A percentile compares a stretch with the other conserved stretches of the same genome.
Evolutionary conservation across 148 eudicot genomes (phyloP).

Genomic region (Cornus florida): DNA sequence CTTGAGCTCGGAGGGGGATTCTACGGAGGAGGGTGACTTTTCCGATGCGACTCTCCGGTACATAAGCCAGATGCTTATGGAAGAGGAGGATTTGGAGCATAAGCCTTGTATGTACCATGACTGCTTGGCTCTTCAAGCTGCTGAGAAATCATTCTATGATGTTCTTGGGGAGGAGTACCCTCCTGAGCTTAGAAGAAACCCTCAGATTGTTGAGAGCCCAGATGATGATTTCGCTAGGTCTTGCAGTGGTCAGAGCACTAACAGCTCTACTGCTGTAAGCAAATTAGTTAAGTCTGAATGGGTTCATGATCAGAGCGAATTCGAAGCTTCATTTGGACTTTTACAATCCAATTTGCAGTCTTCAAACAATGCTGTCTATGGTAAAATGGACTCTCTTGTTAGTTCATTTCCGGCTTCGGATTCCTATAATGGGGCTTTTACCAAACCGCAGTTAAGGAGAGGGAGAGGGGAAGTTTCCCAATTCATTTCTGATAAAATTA

Average conservation of each 20-base stretch:
- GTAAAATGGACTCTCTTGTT: slow-evolving; percentile 26
- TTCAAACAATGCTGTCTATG: slow-evolving; percentile 17
- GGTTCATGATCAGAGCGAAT: slow-evolving; percentile 8
- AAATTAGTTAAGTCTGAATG: slow-evolving; percentile 11
- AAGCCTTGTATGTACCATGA: slow-evolving; percentile 38
- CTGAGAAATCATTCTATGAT: slow-evolving; percentile 62
- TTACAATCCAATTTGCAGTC: slow-evolving; percentile 13
- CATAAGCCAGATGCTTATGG: slow-evolving; percentile 55
- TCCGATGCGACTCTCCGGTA: slow-evolving; percentile 51
- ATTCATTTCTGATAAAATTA: not conserved
- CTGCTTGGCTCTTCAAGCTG: slow-evolving; percentile 51
- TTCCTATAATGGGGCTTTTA: not conserved
- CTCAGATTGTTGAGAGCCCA: slow-evolving; percentile 10
- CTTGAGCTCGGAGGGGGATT: slow-evolving; percentile 20
- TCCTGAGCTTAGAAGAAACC: slow-evolving; percentile 10
- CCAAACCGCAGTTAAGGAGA: no score
- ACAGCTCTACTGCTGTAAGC: slow-evolving; percentile 12
- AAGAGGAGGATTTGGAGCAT: slow-evolving; percentile 51
- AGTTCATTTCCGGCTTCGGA: slow-evolving; percentile 20
- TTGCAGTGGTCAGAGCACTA: slow-evolving; percentile 12
- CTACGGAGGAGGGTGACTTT: slow-evolving; percentile 21
- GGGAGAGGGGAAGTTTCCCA: not conserved
- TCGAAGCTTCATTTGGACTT: slow-evolving; percentile 8
- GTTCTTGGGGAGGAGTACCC: slow-evolving; percentile 35
- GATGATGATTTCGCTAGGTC: slow-evolving; percentile 16